A percentile compares a stretch with the other conserved stretches of the same genome.
phyloP scores from a whole-genome alignment of 108 stramenopile genomes.

The Parmales sp. region DNA sequence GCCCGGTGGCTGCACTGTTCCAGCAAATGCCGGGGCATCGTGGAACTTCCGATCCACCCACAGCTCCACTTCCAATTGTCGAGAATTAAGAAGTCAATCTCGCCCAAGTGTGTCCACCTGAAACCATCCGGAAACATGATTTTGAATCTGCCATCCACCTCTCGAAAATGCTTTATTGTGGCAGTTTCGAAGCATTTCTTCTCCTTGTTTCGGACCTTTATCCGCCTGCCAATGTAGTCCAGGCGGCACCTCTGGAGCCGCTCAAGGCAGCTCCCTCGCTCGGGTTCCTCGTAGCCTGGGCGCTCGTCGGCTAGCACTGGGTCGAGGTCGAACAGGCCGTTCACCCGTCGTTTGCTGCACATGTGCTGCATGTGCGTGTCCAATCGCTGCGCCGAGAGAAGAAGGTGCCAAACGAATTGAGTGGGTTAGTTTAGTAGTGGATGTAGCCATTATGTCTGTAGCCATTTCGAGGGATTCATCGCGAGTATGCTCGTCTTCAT shows the following conservation, averaged over 20 bases:
- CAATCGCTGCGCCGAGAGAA: too few relatives aligned
- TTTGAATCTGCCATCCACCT: neutral
- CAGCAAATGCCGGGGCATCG: neutral
- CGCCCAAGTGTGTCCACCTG: neutral
- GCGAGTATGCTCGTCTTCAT: too few relatives aligned
- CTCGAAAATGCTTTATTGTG: neutral
- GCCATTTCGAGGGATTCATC: too few relatives aligned
- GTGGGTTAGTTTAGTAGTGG: too few relatives aligned
- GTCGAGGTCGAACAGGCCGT: constrained; percentile 5
- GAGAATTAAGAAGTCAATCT: neutral
- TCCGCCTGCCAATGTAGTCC: neutral
- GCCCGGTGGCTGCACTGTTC: constrained; percentile 3
- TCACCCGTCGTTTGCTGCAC: neutral
- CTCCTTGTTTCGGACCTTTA: neutral
- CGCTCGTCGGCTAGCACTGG: neutral
- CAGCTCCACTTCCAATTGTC: neutral
- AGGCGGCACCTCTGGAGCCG: neutral
- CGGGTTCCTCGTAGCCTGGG: neutral
- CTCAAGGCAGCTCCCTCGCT: neutral
- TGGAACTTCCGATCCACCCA: neutral
- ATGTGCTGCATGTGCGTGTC: neutral
- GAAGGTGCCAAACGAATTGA: too few relatives aligned
- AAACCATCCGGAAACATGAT: neutral
- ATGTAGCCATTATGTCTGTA: too few relatives aligned
- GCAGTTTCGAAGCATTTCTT: neutral